phyloP scores from a whole-genome alignment of 352 stramenopile genomes.

The Phytopythium sindhum region DNA sequence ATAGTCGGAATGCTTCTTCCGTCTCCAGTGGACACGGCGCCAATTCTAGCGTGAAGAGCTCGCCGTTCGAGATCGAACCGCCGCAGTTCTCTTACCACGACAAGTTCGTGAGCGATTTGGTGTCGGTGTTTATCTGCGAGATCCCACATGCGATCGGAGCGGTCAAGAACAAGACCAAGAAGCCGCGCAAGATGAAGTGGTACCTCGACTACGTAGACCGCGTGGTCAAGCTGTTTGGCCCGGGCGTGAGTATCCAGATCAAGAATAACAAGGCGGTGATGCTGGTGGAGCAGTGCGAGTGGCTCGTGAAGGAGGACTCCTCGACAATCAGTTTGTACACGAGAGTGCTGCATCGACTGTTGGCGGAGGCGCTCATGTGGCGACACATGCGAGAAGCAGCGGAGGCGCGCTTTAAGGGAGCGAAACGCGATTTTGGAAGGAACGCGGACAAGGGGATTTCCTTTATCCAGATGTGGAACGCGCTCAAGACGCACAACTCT shows the following conservation, averaged over 20 bases:
- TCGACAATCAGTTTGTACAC: constrained; percentile 46
- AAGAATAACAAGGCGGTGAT: constrained; percentile 32
- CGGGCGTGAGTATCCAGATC: constrained; percentile 40
- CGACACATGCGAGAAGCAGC: constrained; percentile 35
- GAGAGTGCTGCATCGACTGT: constrained; percentile 44
- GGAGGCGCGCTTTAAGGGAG: constrained; percentile 23
- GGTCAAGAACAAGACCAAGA: constrained; percentile 63
- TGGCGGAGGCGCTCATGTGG: constrained; percentile 45
- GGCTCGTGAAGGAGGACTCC: constrained; percentile 34
- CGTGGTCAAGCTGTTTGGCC: constrained; percentile 36
- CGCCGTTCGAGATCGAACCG: constrained; percentile 19
- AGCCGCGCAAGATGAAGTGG: constrained; percentile 65
- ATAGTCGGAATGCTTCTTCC: background rate
- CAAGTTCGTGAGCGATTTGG: constrained; percentile 37
- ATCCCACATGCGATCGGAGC: constrained; percentile 45
- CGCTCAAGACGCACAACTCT: constrained; percentile 33
- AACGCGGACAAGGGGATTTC: constrained; percentile 24
- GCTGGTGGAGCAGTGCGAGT: constrained; percentile 43
- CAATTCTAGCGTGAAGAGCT: background rate
- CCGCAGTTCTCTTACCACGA: constrained; percentile 53
- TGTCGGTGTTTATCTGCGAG: constrained; percentile 52
- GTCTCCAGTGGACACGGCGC: background rate
- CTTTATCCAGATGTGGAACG: constrained; percentile 55
- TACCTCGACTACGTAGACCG: constrained; percentile 64
- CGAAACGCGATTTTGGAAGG: constrained; percentile 13